Base-by-base conservation (phyloP, 1,139 yeast genomes). In the Spencermartinsiella ligniputridi region DNA sequence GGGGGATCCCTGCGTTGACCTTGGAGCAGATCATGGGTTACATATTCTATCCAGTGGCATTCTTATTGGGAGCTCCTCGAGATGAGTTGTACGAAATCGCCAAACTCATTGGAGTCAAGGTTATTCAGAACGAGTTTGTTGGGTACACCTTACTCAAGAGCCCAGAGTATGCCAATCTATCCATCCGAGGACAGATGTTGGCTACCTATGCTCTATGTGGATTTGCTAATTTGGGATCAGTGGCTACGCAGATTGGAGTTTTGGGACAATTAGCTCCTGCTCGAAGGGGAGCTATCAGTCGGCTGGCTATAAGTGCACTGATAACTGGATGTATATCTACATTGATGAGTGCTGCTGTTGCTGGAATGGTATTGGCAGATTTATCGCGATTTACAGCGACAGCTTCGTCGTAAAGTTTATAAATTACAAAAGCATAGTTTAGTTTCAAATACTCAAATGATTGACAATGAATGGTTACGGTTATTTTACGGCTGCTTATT, bases 141-240 rank as follows among this genome's bases (percentile, higher is more conserved):
- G 85, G 81, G 40, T 80, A 74, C 65, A 55, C 64, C 38, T 58
- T 67, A 57, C 70, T 80, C 58, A 44, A 52, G 12, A 60, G 58
- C 39, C 62, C 68, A 12, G 79, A 77, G 41, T 79, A 73, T 64
- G 70, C 67, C 39, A 57, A 63, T 40, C 64, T 80, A 71, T 71
- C 80, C 33, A 65, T 69, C 45, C 73, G 85, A 63, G 78, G 78
- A 39, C 71, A 70, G 35, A 69, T 80, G 62, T 69, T 80, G 60
- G 81, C 83, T 22, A 79, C 85, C 24, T 80, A 78, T 53, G 79
- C 83, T 11, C 71, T 78, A 40, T 79, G 84, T 69, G 84, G 85
- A 1, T 80, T 79, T 61, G 76, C 83, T 36, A 80, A 80, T 63
- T 67, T 80, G 49, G 85, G 85, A 29, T 76, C 83, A 3, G 68